Percentiles rank a stretch among this genome's conserved stretches.
Conservation (phyloP, 805 yeast species). For the Tanozyma kutaoensis region DNA sequence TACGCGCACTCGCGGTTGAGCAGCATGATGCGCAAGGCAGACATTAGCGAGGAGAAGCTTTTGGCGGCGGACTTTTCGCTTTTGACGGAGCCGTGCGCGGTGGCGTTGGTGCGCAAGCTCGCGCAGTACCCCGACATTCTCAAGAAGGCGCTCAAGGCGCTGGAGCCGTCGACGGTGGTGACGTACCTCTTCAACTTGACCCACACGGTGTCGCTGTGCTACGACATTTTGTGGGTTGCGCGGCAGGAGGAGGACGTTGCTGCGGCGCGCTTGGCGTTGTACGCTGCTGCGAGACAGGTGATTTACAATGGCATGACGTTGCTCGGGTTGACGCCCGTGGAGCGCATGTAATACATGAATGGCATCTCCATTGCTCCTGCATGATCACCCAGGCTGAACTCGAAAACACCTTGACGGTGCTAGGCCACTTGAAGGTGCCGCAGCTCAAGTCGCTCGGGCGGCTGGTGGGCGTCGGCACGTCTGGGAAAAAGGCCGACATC, state of each 20-base stretch:
- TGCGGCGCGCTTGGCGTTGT: slow-evolving; percentile 82
- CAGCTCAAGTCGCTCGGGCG: slow-evolving; percentile 42
- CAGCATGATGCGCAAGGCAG: slow-evolving; percentile 83
- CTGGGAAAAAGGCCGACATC: slow-evolving; percentile 53
- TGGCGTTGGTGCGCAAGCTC: slow-evolving; percentile 57
- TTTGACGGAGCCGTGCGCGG: slow-evolving; percentile 61
- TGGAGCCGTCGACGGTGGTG: slow-evolving; percentile 89
- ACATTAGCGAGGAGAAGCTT: slow-evolving; percentile 25
- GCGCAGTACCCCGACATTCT: slow-evolving; percentile 88
- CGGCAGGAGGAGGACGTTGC: slow-evolving; percentile 87
- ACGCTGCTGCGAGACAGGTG: slow-evolving; percentile 81
- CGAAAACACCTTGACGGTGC: slow-evolving; percentile 13
- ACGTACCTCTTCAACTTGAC: slow-evolving; percentile 87
- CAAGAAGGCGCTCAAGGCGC: slow-evolving; percentile 67
- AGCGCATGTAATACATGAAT: slow-evolving; percentile 91
- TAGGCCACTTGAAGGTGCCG: slow-evolving; percentile 30
- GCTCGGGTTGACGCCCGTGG: slow-evolving; percentile 94
- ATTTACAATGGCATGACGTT: slow-evolving; percentile 80
- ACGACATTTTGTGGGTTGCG: slow-evolving; percentile 91
- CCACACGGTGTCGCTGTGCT: slow-evolving; percentile 92
- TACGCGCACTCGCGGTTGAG: slow-evolving; percentile 96
- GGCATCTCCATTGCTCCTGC: too few relatives aligned
- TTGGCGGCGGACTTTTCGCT: slow-evolving; percentile 42
- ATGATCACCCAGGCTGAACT: slow-evolving; percentile 3
- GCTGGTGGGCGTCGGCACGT: slow-evolving; percentile 30